Percentiles rank a stretch among this genome's conserved stretches.
Evolutionary conservation across 2,329 filamentous ascomycete genomes (phyloP).

Genomic region (Arthrobotrys megalospora): DNA sequence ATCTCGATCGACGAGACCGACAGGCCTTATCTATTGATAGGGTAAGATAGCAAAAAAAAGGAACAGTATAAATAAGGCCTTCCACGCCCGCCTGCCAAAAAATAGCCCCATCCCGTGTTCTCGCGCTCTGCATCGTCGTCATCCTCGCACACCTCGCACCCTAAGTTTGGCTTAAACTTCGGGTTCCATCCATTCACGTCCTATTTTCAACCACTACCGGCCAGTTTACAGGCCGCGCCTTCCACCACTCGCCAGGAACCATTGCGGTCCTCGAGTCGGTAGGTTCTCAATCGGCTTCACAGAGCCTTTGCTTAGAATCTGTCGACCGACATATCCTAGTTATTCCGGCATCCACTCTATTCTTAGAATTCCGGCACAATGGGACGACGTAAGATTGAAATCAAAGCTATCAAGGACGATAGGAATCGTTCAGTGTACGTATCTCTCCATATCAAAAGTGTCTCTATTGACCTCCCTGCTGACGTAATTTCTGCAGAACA

Average conservation of each 20-base stretch:
- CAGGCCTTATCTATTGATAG: not conserved
- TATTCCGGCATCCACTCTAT: conserved; percentile 10
- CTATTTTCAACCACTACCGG: conserved; percentile 4
- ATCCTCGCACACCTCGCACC: not conserved
- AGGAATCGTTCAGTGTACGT: conserved; percentile 96
- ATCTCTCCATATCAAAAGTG: not conserved
- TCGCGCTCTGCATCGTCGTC: not conserved
- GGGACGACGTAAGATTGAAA: conserved; percentile 99
- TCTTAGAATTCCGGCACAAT: conserved; percentile 71
- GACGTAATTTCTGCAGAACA: conserved; percentile 74
- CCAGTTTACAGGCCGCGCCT: conserved; percentile 17
- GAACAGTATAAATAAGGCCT: not conserved
- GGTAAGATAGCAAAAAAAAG: not conserved
- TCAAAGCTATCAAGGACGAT: conserved; percentile 99
- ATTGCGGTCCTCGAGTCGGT: conserved; percentile 15
- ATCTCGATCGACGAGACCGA: not conserved
- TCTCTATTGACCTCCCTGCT: not conserved
- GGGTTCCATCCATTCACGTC: not conserved
- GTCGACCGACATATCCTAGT: not conserved
- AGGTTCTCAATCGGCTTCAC: conserved; percentile 1
- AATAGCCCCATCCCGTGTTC: not conserved
- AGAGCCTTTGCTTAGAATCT: conserved; percentile 6
- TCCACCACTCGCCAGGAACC: conserved; percentile 12
- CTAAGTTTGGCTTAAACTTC: conserved; percentile 9
- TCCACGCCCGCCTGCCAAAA: not conserved